phyloP scores from a whole-genome alignment of 2,329 filamentous ascomycete genomes.

The Periconia sp. region DNA sequence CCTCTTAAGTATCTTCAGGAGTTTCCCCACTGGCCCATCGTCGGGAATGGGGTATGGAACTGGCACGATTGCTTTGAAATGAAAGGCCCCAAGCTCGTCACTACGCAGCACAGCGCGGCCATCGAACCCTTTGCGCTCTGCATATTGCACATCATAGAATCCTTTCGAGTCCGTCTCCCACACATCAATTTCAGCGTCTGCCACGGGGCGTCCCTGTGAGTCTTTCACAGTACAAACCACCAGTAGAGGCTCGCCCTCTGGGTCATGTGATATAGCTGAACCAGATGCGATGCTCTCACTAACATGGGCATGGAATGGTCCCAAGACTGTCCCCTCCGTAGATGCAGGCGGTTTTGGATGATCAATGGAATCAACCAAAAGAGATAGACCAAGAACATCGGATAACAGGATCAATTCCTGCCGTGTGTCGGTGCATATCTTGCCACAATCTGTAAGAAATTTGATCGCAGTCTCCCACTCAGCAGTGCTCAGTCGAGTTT shows the following conservation, averaged over 20 bases:
- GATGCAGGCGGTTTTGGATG: constrained; percentile 71
- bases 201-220: constrained; percentile 62
- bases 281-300: constrained; percentile 62
- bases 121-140: constrained; percentile 62
- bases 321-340: constrained; percentile 74
- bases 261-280: constrained; percentile 67
- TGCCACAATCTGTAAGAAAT: constrained; percentile 71
- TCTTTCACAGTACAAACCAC: constrained; percentile 72
- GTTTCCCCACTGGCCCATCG: constrained; percentile 68
- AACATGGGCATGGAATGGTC: constrained; percentile 82
- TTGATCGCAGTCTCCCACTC: constrained; percentile 77
- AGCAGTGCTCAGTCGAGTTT: constrained; percentile 72
- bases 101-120: constrained; percentile 71
- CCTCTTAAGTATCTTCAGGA: constrained; percentile 29
- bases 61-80: constrained; percentile 82
- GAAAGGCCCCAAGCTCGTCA: constrained; percentile 74
- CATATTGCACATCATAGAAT: constrained; percentile 79
- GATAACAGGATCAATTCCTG: constrained; percentile 84
- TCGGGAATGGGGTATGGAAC: constrained; percentile 84
- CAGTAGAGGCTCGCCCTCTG: constrained; percentile 68
- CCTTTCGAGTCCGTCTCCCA: constrained; percentile 85
- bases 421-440: constrained; percentile 73
- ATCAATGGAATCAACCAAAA: constrained; percentile 80
- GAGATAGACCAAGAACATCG: constrained; percentile 75
- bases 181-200: constrained; percentile 72